Conservation (phyloP, 2,329 filamentous ascomycete genomes). For the Dothidotthia symphoricarpi region DNA sequence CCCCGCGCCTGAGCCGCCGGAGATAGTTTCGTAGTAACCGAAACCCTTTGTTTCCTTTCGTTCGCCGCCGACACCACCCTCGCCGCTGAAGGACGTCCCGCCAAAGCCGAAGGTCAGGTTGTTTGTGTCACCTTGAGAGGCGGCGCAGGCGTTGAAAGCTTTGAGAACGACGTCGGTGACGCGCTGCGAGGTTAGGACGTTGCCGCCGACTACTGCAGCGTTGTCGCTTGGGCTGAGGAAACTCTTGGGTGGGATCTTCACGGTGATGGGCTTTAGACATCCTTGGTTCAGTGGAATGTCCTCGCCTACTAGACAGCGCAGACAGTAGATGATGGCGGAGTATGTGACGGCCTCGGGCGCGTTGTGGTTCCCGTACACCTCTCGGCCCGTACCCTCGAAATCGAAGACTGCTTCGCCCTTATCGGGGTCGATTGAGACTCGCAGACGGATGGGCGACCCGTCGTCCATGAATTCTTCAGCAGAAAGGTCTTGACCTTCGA, state of each 20-base stretch:
- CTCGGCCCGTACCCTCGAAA: conserved; percentile 73
- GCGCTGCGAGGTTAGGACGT: conserved; percentile 73
- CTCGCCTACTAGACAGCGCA: conserved; percentile 74
- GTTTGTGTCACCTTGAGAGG: conserved; percentile 77
- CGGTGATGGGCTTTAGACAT: conserved; percentile 72
- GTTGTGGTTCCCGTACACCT: conserved; percentile 79
- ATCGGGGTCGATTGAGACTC: conserved; percentile 69
- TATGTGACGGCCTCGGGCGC: conserved; percentile 80
- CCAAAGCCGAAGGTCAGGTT: conserved; percentile 83
- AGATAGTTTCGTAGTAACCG: conserved; percentile 85
- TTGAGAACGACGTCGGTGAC: conserved; percentile 81
- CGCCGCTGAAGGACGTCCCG: conserved; percentile 44
- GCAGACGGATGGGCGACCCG: conserved; percentile 72
- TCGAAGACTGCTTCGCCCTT: conserved; percentile 77
- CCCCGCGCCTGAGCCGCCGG: conserved; percentile 72
- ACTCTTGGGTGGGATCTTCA: conserved; percentile 68
- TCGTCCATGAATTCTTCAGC: conserved; percentile 87
- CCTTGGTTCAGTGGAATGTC: conserved; percentile 87
- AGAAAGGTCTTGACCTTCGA: conserved; percentile 67
- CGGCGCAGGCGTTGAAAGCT: conserved; percentile 76
- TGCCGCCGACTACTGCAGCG: conserved; percentile 79
- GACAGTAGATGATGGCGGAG: conserved; percentile 81
- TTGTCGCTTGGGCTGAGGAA: conserved; percentile 74
- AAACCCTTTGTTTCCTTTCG: conserved; percentile 67
- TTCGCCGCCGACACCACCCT: conserved; percentile 7